Conservation (phyloP, 129 eudicot species). For the Artemisia tridentata region DNA sequence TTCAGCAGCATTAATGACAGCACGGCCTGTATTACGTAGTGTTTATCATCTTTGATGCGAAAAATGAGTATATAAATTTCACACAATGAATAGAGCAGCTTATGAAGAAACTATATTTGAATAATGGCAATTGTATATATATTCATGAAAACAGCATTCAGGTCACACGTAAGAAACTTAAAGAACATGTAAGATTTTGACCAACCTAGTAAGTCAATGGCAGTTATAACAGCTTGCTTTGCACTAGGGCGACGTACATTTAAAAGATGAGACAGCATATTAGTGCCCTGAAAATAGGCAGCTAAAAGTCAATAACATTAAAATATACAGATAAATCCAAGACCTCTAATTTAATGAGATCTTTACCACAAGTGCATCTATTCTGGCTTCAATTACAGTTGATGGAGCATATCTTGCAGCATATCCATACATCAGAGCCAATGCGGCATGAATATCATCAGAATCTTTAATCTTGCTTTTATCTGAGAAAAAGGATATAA, state of each 20-base stretch:
- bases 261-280: constrained; percentile 98
- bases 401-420: constrained; percentile 99
- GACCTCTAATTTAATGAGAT: constrained; percentile 7
- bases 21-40: constrained; percentile 60
- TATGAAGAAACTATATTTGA: neutral
- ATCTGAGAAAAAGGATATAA: constrained; percentile 80
- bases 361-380: constrained; percentile 94
- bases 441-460: constrained; percentile 96
- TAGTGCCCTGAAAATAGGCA: constrained; percentile 68
- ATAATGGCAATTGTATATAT: neutral
- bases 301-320: constrained; percentile 15
- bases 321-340: constrained; percentile 2
- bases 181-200: constrained; percentile 21
- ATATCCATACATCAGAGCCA: constrained; percentile 99
- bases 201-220: constrained; percentile 94
- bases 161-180: neutral
- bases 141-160: neutral
- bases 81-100: constrained; percentile 11
- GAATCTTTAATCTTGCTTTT: constrained; percentile 84
- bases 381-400: constrained; percentile 97
- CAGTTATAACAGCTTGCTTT: constrained; percentile 97
- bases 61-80: neutral
- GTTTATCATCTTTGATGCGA: constrained; percentile 6
- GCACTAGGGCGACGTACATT: constrained; percentile 89
- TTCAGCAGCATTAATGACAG: constrained; percentile 89